Base-by-base conservation (phyloP, 495 filamentous ascomycete genomes). In the Corynascus novoguineensis region DNA sequence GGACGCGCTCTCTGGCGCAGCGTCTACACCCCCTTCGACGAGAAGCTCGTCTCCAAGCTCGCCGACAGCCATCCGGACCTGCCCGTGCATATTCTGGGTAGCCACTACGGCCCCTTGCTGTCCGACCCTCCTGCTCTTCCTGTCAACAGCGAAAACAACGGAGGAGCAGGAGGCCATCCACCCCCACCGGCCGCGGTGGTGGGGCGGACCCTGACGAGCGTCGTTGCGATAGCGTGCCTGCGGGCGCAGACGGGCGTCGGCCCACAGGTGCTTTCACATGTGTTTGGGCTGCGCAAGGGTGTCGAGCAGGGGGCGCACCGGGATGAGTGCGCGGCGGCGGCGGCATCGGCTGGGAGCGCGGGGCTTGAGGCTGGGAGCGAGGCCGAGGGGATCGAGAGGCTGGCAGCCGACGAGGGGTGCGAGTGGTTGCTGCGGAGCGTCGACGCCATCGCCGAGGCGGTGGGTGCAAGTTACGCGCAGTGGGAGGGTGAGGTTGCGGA, bases 221-320 rank as follows among this genome's bases (percentile, higher is more conserved):
- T 90, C 17, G 76, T 89, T 6, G 88, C 87, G 0, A 73, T 92
- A 32, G 73, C 86, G 11, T 87, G 83, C 65, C 61, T 92, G 64
- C 68, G 88, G 19, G 79, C 88, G 47, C 88, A 92, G 73, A 84
- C 83, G 11, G 88, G 88, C 1, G 87, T 90, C 4, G 87, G 83
- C 2, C 88, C 88, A 22, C 88, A 92, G 74, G 87, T 92, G 7
- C 70, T 83, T 7, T 85, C 81, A 57, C 88, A 92, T 71, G 73
- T 91, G 0, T 90, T 86, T 73, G 87, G 87, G 4, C 60, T 89
- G 65, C 65, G 85, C 41, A 91, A 91, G 74, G 86, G 80, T 14
- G 74, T 83, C 22, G 84, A 87, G 58, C 83, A 88, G 74, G 86
- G 83, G 7, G 76, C 67, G 22, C 82, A 76, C 70, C 65, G 65